Conservation (phyloP, 2,329 filamentous ascomycete genomes). For the Aspergillaceae sp. region DNA sequence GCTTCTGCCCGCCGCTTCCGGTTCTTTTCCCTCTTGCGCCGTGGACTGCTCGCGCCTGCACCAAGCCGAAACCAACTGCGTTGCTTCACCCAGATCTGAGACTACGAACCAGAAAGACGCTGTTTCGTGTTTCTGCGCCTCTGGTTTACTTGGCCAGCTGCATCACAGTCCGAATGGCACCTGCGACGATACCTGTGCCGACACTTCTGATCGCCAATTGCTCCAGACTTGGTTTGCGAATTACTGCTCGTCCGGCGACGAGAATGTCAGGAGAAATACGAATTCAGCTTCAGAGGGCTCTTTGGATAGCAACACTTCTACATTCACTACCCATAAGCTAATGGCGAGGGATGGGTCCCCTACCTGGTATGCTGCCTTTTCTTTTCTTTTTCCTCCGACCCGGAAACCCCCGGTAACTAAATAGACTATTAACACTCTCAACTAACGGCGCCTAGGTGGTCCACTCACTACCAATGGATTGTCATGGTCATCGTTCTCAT, state of each 20-base stretch:
- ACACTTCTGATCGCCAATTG: slow-evolving; percentile 42
- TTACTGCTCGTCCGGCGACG: slow-evolving; percentile 48
- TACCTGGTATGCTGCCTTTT: neutral
- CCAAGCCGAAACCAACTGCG: slow-evolving; percentile 64
- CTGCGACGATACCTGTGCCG: slow-evolving; percentile 53
- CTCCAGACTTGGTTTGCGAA: slow-evolving; percentile 63
- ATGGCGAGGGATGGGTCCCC: slow-evolving; percentile 1
- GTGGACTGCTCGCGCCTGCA: slow-evolving; percentile 51
- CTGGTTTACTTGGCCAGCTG: slow-evolving; percentile 51
- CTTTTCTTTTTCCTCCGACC: too few species aligned
- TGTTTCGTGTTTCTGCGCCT: slow-evolving; percentile 65
- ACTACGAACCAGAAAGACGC: slow-evolving; percentile 46
- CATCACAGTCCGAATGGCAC: slow-evolving; percentile 49
- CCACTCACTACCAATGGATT: slow-evolving; percentile 68
- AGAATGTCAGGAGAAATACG: slow-evolving; percentile 28
- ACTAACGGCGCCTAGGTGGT: slow-evolving; percentile 13
- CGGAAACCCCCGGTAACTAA: too few species aligned
- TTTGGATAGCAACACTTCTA: neutral
- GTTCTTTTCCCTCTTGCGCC: slow-evolving; percentile 55
- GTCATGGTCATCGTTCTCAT: slow-evolving; percentile 69
- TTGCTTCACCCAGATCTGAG: slow-evolving; percentile 39
- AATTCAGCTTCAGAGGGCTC: neutral
- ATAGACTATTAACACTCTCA: neutral
- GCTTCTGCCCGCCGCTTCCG: slow-evolving; percentile 19
- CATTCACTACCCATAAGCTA: neutral